Conservation (phyloP, 306 rosid species). For the Quercus wislizeni region DNA sequence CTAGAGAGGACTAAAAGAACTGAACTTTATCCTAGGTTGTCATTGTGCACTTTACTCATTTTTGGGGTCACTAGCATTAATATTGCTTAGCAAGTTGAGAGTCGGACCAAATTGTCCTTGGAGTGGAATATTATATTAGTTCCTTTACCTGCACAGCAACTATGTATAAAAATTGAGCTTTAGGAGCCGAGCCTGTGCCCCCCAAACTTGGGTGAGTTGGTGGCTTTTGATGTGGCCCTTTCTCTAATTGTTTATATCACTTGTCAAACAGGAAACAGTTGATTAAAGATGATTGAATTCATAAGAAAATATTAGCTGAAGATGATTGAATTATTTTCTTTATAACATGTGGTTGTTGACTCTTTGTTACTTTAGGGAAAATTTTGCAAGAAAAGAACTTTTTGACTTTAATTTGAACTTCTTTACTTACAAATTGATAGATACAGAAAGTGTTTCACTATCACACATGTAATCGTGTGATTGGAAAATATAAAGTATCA, state of each 20-base stretch:
- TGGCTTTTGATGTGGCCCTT: not conserved
- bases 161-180: not conserved
- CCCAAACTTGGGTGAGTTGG: not conserved
- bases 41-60: no score
- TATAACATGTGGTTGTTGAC: not conserved
- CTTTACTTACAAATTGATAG: not conserved
- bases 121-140: no score
- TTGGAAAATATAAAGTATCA: not conserved
- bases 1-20: no score
- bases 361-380: not conserved
- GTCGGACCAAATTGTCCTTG: no score
- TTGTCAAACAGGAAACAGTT: not conserved
- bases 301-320: no score
- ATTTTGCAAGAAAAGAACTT: not conserved
- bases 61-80: no score
- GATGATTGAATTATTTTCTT: not conserved
- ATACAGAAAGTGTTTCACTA: not conserved
- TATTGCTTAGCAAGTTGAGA: no score
- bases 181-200: not conserved
- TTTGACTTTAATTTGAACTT: not conserved
- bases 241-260: not conserved
- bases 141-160: no score
- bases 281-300: not conserved
- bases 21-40: no score
- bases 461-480: not conserved